phyloP scores from a whole-genome alignment of 2,329 filamentous ascomycete genomes.

The Akanthomyces uredinophilus region DNA sequence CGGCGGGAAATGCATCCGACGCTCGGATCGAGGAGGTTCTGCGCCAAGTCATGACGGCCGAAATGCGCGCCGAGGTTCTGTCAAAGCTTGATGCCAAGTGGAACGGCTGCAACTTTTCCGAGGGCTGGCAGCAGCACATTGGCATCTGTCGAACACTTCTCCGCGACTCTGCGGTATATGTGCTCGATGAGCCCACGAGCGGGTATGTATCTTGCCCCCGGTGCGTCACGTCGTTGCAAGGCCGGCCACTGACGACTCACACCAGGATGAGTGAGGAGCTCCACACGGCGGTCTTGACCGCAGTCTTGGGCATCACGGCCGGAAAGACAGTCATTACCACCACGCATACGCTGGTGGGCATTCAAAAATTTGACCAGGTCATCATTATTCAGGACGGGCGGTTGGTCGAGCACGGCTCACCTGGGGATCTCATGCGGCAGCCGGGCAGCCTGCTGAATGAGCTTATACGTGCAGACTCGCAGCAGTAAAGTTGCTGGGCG shows the following conservation, averaged over 20 bases:
- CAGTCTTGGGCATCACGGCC: not conserved
- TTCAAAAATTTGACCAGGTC: not conserved
- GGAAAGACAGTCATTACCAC: not conserved
- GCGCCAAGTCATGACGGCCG: not conserved
- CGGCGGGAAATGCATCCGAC: not conserved
- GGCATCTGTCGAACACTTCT: not conserved
- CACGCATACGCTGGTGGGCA: constrained; percentile 1
- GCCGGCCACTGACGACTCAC: not conserved
- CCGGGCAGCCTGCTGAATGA: not conserved
- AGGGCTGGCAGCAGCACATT: not conserved
- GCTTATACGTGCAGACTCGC: not conserved
- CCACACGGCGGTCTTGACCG: not conserved
- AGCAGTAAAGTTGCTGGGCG: too few relatives aligned
- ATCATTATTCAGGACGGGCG: not conserved
- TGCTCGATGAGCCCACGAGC: not conserved
- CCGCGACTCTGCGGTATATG: not conserved
- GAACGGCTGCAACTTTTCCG: not conserved
- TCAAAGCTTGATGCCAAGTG: not conserved
- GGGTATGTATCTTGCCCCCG: not conserved
- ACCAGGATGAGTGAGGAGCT: not conserved
- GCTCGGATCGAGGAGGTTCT: not conserved
- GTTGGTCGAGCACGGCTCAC: not conserved
- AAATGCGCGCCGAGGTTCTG: not conserved
- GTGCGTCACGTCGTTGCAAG: not conserved
- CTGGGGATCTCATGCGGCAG: not conserved